phyloP scores from a whole-genome alignment of 2,329 filamentous ascomycete species.

The Alternaria infectoria region DNA sequence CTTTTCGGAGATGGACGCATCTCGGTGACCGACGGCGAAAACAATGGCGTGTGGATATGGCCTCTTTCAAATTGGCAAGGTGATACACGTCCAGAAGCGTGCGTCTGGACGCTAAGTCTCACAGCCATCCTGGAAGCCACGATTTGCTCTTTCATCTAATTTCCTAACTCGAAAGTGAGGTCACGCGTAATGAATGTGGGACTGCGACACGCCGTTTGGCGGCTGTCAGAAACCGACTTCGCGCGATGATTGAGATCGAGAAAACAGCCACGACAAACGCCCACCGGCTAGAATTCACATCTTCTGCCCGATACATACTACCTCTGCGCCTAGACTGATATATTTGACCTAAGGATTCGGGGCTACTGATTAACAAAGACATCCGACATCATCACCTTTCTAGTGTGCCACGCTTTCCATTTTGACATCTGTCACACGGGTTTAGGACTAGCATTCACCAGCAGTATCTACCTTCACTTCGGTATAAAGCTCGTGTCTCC shows the following conservation, averaged over 20 bases:
- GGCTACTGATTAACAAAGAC: constrained; percentile 1
- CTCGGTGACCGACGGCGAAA: neutral
- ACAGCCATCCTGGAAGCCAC: neutral
- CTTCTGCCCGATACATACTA: neutral
- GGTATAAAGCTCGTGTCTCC: neutral
- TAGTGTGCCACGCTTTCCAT: neutral
- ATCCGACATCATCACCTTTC: neutral
- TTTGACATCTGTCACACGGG: neutral
- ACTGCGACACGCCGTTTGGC: neutral
- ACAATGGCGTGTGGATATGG: neutral
- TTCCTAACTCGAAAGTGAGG: neutral
- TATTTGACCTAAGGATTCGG: neutral
- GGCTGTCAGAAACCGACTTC: neutral
- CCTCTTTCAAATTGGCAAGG: neutral
- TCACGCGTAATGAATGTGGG: neutral
- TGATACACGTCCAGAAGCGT: neutral
- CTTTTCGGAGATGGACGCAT: neutral
- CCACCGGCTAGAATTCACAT: neutral
- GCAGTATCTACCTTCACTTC: neutral
- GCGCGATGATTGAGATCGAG: neutral
- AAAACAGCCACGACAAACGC: neutral
- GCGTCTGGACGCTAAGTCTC: neutral
- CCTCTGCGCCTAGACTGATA: neutral
- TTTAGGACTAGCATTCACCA: neutral
- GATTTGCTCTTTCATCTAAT: neutral